Evolutionary conservation across 257 asterid species (phyloP), one percentile per base, ranked within the genome.

Genomic region (Fraxinus cuspidata): DNA sequence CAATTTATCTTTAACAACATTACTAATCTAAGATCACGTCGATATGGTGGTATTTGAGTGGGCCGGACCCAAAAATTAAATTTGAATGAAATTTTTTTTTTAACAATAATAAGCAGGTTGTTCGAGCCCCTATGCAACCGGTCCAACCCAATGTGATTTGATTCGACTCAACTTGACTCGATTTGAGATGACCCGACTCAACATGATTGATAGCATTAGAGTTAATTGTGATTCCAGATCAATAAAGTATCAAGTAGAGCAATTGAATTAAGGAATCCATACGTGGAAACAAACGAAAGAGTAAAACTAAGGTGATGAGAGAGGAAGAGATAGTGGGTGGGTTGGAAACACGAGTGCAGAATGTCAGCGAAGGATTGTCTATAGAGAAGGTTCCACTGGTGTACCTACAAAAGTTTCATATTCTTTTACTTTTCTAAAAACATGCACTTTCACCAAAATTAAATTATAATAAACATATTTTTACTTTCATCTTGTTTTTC

Each of bases 311-410:
- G 18, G 16, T 31, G 56, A 63, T 65, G 53, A 53, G 51, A 35
- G 51, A 44, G 56, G 34, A 38, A 42, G 72, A 71, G 5, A 51
- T 1, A 37, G 42, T 2, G 16, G 3, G 49, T 12, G 44, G 13
- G 77, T 72, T 71, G 89, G 89, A 81, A 87, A 83, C 92, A 88
- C 70, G 87, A 78, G 87, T 85, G 89, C 92, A 89, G 87, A 88
- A 89, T 86, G 92, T 89, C 85, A 86, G 89, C 87, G 70, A 80
- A 77, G 87, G 75, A 78, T 86, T 86, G 90, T 86, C 88, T 79
- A 79, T 79, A 84, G 78, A 75, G 81, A 80, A 83, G 86, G 81
- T 83, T 79, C 76, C 77, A 85, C 77, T 83, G 75, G 37, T 60
- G 75, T 35, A 66, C 28, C 34, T 38, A 71, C 70, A 47, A 68